A percentile compares a stretch with the other conserved stretches of the same genome.
Evolutionary conservation across 176 grass and related monocot species (phyloP).

Genomic region (Thinopyrum elongatum): DNA sequence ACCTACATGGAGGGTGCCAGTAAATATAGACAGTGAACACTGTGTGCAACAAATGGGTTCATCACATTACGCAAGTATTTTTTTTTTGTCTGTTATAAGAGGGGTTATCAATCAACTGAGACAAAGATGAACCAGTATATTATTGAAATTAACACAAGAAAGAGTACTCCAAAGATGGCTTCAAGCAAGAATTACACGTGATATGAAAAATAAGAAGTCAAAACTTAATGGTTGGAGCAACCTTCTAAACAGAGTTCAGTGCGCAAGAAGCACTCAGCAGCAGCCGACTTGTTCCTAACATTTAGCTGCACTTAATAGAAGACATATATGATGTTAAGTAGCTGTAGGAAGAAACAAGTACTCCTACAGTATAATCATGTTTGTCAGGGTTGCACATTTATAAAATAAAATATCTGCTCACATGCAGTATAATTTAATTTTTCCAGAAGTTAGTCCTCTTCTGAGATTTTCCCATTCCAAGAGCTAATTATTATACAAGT

Average conservation of each 20-base stretch:
- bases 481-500: not conserved
- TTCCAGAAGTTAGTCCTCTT: not conserved
- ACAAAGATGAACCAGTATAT: not conserved
- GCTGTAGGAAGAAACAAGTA: not conserved
- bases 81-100: constrained; percentile 6
- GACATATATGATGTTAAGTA: constrained; percentile 13
- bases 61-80: not conserved
- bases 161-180: not conserved
- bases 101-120: constrained; percentile 4
- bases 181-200: not conserved
- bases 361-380: not conserved
- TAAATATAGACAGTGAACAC: not conserved
- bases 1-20: constrained; percentile 14
- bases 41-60: constrained; percentile 6
- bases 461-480: not conserved
- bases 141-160: constrained; percentile 13
- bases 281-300: constrained; percentile 92
- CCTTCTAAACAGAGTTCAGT: constrained; percentile 94
- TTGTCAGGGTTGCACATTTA: not conserved
- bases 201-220: constrained; percentile 12
- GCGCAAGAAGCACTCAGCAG: constrained; percentile 92
- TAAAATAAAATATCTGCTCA: constrained; percentile 9
- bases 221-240: constrained; percentile 24
- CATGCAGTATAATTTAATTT: not conserved
- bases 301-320: constrained; percentile 73